Evolutionary conservation across 2,329 filamentous ascomycete species (phyloP), one percentile per base, ranked within the genome.

Genomic region (Monosporascus sp.): DNA sequence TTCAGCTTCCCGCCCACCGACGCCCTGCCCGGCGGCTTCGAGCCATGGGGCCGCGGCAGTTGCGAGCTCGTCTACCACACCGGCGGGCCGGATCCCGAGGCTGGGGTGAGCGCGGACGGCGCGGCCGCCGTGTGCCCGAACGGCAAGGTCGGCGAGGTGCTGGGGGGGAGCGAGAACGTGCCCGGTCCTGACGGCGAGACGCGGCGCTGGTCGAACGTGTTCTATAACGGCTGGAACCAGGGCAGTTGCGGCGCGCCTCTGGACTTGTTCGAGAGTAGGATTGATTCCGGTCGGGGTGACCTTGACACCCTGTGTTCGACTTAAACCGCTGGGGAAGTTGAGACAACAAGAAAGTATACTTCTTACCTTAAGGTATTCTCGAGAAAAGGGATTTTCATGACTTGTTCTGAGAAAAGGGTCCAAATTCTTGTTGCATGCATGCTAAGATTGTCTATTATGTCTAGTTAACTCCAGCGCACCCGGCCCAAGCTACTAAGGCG

Each of bases 191-290:
- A 26, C 27, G 45, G 37, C 35, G 37, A 5, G 45, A 54, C 46
- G n/a, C 31, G 37, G 46, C 60, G 60, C 43, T 62, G 55, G 58
- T 55, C 17, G 53, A 62, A 58, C 6, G 51, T 67, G 35, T 68
- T 63, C 53, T 66, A 63, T 50, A 60, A 66, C 26, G 65, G 65
- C n/a, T 68, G 65, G 65, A 68, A 68, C 48, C 53, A 65, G 49
- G 65, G 65, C 7, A 58, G 62, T 26, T 68, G 65, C 49, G 62
- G 60, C 9, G 54, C 54, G 40, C 57, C 63, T 3, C 31, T 52
- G n/a, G 57, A 55, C 9, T 40, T 60, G 6, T 65, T 63, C 27
- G 46, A 48, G 26, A 51, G 48, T 1, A 59, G 61, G 3, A n/a
- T 40, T n/a, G 62, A 65, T 44, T 35, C 52, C 6, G 65, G 65